Base-by-base conservation (phyloP, 495 filamentous ascomycete species). In the Penicillium psychrofluorescens region DNA sequence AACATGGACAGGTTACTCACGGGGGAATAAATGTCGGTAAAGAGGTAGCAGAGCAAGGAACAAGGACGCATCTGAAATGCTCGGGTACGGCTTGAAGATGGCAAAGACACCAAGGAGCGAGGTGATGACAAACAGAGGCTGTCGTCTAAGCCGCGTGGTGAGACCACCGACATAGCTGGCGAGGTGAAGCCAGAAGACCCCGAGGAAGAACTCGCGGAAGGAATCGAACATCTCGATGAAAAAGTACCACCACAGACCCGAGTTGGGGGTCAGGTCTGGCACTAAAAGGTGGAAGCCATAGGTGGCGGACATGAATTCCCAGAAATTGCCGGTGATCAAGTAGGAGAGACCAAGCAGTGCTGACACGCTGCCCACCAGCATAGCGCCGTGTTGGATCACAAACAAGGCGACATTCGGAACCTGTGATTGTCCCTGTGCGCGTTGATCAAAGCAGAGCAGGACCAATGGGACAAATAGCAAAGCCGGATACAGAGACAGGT, bases 191-290 rank as follows among this genome's bases (percentile, higher is more conserved):
- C 94, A 96, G 64, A 98, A 98, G 6, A 97, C 89, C 14, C 86
- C 94, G 2, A 98, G 75, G 74, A 98, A 98, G 72, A 98, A 97
- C 39, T 85, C 83, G 15, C 92, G 81, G 75, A 98, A 98, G 5
- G 89, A 91, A 64, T 98, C 92, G 61, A 98, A 98, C 80, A 98
- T 98, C 67, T 98, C 92, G 53, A 91, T 94, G 68, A 98, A 97
- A 66, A 97, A 98, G 68, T 98, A 98, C 92, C 92, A 98, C 92
- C 92, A 98, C 0, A 98, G 75, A 2, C 92, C 92, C 33, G 94
- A 83, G 50, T 97, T 98, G 15, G 92, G 92, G 0, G 91, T 91
- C 35, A 98, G 71, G 65, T 97, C 94, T 1, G 90, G 90, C 4
- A 98, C 80, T 4, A 92, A 79, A 11, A 98, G 74, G 53, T 91